Evolutionary conservation across 495 filamentous ascomycete species (phyloP).

Genomic region (Podospora bellae-mahoneyi): DNA sequence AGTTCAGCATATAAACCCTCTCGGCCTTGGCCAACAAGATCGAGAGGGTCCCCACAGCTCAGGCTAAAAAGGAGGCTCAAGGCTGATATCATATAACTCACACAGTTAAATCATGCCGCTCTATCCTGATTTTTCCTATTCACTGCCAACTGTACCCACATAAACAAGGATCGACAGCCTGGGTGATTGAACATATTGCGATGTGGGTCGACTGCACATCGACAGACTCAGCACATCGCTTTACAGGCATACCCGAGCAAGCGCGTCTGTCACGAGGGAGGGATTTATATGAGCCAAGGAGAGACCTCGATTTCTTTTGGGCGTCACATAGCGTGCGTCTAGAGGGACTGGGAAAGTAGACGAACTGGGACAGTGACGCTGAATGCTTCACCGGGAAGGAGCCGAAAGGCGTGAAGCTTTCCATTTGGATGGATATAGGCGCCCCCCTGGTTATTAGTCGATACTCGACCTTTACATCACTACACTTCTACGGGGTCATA

Average conservation of each 20-base stretch:
- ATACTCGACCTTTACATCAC: background rate
- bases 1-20: background rate
- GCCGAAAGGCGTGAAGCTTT: background rate
- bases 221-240: background rate
- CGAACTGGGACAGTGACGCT: background rate
- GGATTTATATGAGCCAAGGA: background rate
- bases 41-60: conserved; percentile 7
- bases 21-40: background rate
- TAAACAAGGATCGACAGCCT: background rate
- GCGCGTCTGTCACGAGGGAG: background rate
- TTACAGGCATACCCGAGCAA: background rate
- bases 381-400: background rate
- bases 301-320: background rate
- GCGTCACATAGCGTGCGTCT: background rate
- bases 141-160: background rate
- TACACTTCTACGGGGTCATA: background rate
- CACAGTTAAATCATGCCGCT: background rate
- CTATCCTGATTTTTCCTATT: background rate
- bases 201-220: background rate
- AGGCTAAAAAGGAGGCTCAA: conserved; percentile 21
- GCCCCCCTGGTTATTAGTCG: background rate
- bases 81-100: conserved; percentile 6
- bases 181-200: background rate
- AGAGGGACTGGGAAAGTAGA: background rate
- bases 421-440: conserved; percentile 1